Conservation (phyloP, 2,329 filamentous ascomycete species). For the Thyridium curvatum region DNA sequence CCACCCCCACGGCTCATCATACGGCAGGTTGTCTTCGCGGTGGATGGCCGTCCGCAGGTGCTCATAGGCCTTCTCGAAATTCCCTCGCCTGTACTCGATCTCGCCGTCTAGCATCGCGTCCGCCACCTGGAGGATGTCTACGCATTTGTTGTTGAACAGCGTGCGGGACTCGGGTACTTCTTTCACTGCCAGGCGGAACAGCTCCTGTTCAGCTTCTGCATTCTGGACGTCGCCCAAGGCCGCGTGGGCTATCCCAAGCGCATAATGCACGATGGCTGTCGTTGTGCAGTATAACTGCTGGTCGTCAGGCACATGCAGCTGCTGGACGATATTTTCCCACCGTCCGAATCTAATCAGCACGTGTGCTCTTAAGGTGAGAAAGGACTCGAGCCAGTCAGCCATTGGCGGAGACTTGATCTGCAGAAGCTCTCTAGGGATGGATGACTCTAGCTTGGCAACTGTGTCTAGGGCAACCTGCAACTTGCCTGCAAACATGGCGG, state of each 20-base stretch:
- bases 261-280: constrained; percentile 63
- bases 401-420: constrained; percentile 62
- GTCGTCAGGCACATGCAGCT: constrained; percentile 50
- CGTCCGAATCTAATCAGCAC: constrained; percentile 66
- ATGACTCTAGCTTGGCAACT: constrained; percentile 49
- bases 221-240: constrained; percentile 46
- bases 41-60: constrained; percentile 51
- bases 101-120: constrained; percentile 68
- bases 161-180: constrained; percentile 53
- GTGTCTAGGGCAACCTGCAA: constrained; percentile 57
- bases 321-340: constrained; percentile 58
- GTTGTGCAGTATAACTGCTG: constrained; percentile 59
- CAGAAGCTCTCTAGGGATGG: constrained; percentile 57
- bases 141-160: constrained; percentile 62
- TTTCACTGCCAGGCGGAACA: constrained; percentile 45
- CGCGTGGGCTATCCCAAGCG: constrained; percentile 59
- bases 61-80: constrained; percentile 52
- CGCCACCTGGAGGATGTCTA: constrained; percentile 57
- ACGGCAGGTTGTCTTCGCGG: constrained; percentile 58
- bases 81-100: constrained; percentile 59
- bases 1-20: constrained; percentile 74
- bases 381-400: constrained; percentile 74
- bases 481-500: constrained; percentile 70
- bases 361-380: constrained; percentile 61
- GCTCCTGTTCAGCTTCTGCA: constrained; percentile 42